A percentile compares a stretch with the other conserved stretches of the same genome.
Conservation (phyloP, 768 basidiomycete species). For the Trametes maxima region DNA sequence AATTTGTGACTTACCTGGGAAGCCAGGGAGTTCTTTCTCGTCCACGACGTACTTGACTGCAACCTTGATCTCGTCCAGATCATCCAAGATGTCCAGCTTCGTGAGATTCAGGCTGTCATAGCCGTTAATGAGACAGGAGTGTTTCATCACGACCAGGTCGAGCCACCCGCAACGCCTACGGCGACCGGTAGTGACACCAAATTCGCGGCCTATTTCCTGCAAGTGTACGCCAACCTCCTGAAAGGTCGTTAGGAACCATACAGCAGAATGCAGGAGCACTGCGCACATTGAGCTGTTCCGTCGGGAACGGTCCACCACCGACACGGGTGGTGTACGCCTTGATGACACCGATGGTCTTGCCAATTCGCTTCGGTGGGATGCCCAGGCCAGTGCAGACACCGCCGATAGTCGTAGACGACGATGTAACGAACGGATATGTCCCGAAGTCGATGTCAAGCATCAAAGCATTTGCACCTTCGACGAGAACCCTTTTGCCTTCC, state of each 20-base stretch:
- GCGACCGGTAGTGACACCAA: slow-evolving; percentile 90
- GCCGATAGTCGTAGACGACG: slow-evolving; percentile 89
- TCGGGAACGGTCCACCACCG: slow-evolving; percentile 98
- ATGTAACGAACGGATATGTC: slow-evolving; percentile 97
- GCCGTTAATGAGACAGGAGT: slow-evolving; percentile 93
- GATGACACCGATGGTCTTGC: slow-evolving; percentile 88
- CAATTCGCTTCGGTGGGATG: slow-evolving; percentile 87
- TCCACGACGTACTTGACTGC: slow-evolving; percentile 78
- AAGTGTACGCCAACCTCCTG: slow-evolving; percentile 83
- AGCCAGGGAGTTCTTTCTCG: slow-evolving; percentile 76
- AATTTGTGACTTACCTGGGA: slow-evolving; percentile 68
- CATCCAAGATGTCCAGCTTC: slow-evolving; percentile 92
- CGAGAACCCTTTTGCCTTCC: slow-evolving; percentile 77
- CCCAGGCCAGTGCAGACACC: slow-evolving; percentile 98
- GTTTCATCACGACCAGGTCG: slow-evolving; percentile 91
- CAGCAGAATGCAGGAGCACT: neutral
- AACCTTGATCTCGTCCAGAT: slow-evolving; percentile 84
- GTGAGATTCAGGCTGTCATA: slow-evolving; percentile 94
- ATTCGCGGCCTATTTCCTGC: slow-evolving; percentile 93
- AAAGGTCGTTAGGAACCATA: neutral
- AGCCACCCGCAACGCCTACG: slow-evolving; percentile 96
- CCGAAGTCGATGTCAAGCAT: slow-evolving; percentile 99
- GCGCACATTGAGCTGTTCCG: slow-evolving; percentile 87
- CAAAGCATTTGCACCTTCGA: slow-evolving; percentile 97
- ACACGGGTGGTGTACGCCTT: slow-evolving; percentile 99